Evolutionary conservation across 805 yeast genomes (phyloP), one percentile per base, ranked within the genome.

Genomic region (Lachancea fermentati): DNA sequence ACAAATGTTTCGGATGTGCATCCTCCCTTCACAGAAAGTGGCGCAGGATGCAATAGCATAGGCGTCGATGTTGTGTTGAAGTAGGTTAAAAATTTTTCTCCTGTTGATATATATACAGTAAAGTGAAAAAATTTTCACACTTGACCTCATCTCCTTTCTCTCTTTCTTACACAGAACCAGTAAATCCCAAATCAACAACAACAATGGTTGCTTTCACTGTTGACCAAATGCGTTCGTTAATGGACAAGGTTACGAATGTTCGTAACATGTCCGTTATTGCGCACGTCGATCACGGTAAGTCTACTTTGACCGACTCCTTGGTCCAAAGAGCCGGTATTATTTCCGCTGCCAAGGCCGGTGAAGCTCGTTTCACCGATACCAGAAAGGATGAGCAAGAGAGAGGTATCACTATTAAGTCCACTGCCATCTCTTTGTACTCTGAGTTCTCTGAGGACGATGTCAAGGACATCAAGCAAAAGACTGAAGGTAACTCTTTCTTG

Each of bases 231-330:
- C 95, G 98, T 78, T 88, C 75, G 68, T 82, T 91, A 75, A 91
- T 91, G 98, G 97, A 93, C 94, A 84, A 83, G 76, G 96, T 89
- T 79, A 84, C 97, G 75, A 91, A 91, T 71, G 97, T 93, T 68
- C 96, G 98, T 81, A 93, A 93, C 94, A 93, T 91, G 95, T 91
- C 97, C 75, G 98, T 91, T 74, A 93, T 93, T 83, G 98, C 98
- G 67, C 98, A 91, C 80, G 97, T 91, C 85, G 98, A 91, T 81
- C 98, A 93, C 81, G 98, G 98, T 78, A 91, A 91, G 75, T 89
- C 97, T 59, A 91, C 98, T 63, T 82, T 91, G 73, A 91, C 98
- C 73, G 98, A 91, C 76, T 93, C 98, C 55, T 84, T 91, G 69
- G 97, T 91, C 64, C 97, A 91, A 79, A 84, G 83, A 67, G 98